A percentile compares a stretch with the other conserved stretches of the same genome.
phyloP scores from a whole-genome alignment of 2,329 filamentous ascomycete species.

The Pseudocercospora crystallina region DNA sequence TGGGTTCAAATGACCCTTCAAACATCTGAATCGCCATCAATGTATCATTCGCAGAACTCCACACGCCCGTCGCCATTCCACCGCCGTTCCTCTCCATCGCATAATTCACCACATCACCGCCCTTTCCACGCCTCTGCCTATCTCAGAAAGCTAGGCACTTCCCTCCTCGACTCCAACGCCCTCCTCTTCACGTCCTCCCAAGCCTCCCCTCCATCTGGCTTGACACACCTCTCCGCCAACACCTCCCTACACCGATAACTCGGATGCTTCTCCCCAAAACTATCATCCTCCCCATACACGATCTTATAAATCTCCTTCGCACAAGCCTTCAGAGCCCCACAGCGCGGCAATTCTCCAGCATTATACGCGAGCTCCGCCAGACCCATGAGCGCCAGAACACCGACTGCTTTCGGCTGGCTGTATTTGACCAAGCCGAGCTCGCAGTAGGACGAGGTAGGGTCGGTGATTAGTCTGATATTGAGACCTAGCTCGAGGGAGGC shows the following conservation, averaged over 20 bases:
- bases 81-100: too few species aligned
- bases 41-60: too few species aligned
- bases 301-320: conserved; percentile 1
- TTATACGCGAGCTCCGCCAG: not conserved
- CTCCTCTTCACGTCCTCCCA: too few species aligned
- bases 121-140: too few species aligned
- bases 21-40: too few species aligned
- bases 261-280: not conserved
- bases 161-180: too few species aligned
- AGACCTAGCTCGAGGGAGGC: not conserved
- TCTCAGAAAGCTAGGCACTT: too few species aligned
- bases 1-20: too few species aligned
- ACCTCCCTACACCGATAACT: conserved; percentile 4
- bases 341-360: not conserved
- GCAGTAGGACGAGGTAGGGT: not conserved
- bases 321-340: not conserved
- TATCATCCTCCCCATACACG: not conserved
- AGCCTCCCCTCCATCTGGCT: too few species aligned
- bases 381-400: conserved; percentile 1
- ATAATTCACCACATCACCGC: too few species aligned
- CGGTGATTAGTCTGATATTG: not conserved
- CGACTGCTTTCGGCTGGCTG: not conserved
- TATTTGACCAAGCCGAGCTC: not conserved
- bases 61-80: too few species aligned
- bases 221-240: too few species aligned